Evolutionary conservation across 306 rosid genomes (phyloP).

Genomic region (Prunus dulcis): DNA sequence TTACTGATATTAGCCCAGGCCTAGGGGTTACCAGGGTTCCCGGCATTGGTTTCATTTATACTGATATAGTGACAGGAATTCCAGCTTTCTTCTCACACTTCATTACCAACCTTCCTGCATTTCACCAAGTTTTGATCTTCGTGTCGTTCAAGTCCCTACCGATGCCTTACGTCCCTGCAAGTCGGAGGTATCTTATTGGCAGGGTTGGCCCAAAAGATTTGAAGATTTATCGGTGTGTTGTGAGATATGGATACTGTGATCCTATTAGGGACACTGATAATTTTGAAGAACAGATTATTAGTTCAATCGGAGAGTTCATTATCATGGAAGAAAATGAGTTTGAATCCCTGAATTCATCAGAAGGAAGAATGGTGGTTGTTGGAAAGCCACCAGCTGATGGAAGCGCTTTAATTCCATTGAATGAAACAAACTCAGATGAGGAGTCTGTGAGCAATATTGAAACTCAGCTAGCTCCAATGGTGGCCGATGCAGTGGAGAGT

Average conservation of each 20-base stretch:
- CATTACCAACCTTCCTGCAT: slow-evolving; percentile 77
- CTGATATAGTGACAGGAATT: slow-evolving; percentile 65
- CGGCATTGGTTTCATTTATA: slow-evolving; percentile 78
- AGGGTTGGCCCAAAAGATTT: slow-evolving; percentile 58
- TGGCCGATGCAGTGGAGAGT: slow-evolving; percentile 21
- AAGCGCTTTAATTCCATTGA: slow-evolving; percentile 53
- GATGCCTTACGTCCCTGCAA: slow-evolving; percentile 51
- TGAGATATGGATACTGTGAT: slow-evolving; percentile 73
- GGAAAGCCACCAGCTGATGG: slow-evolving; percentile 48
- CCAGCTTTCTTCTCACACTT: slow-evolving; percentile 92
- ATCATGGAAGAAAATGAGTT: slow-evolving; percentile 51
- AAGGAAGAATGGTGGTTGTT: slow-evolving; percentile 61
- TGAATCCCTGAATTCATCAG: slow-evolving; percentile 43
- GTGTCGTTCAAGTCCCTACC: slow-evolving; percentile 78
- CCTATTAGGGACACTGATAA: slow-evolving; percentile 50
- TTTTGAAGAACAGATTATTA: slow-evolving; percentile 76
- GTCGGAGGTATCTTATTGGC: slow-evolving; percentile 69
- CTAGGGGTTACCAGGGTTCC: slow-evolving; percentile 75
- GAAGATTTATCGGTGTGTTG: slow-evolving; percentile 71
- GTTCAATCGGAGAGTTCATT: slow-evolving; percentile 72
- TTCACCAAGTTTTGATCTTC: slow-evolving; percentile 69
- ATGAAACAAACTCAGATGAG: slow-evolving; percentile 21
- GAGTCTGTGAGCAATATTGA: slow-evolving; percentile 28
- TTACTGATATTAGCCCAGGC: slow-evolving; percentile 52
- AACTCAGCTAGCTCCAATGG: slow-evolving; percentile 34